phyloP scores from a whole-genome alignment of 371 early-diverging fungal genomes.

The Paraphysoderma sedebokerense region DNA sequence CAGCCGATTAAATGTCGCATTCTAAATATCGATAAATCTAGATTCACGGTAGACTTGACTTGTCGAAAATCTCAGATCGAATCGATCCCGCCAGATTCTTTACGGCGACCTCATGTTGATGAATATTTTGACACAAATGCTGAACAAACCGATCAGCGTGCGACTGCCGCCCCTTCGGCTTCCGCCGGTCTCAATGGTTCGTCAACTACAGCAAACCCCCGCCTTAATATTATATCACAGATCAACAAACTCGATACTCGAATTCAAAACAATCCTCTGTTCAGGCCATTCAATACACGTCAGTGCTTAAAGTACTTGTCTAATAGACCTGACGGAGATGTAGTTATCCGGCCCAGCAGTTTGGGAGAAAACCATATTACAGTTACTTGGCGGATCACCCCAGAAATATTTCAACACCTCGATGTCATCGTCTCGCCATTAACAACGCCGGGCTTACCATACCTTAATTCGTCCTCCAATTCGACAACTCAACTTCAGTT shows the following conservation, averaged over 20 bases:
- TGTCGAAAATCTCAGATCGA: not conserved
- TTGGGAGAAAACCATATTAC: slow-evolving; percentile 69
- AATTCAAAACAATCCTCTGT: slow-evolving; percentile 64
- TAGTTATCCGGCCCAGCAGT: slow-evolving; percentile 86
- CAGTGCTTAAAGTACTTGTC: slow-evolving; percentile 60
- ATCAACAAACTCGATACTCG: slow-evolving; percentile 23
- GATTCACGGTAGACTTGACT: slow-evolving; percentile 13
- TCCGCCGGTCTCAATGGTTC: not conserved
- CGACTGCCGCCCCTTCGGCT: not conserved
- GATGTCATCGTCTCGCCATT: slow-evolving; percentile 57
- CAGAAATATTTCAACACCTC: slow-evolving; percentile 71
- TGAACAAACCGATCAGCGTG: slow-evolving; percentile 22
- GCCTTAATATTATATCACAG: not conserved
- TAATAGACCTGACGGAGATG: slow-evolving; percentile 47
- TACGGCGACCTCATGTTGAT: too few species aligned
- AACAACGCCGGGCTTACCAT: slow-evolving; percentile 35
- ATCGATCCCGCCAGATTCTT: too few species aligned
- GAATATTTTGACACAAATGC: slow-evolving; percentile 47
- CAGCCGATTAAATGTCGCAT: too few species aligned
- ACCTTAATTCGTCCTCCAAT: slow-evolving; percentile 25
- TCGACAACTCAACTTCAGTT: slow-evolving; percentile 28
- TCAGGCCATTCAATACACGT: slow-evolving; percentile 46
- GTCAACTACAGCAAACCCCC: not conserved
- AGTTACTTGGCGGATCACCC: slow-evolving; percentile 83
- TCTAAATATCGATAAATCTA: slow-evolving; percentile 37